Evolutionary conservation across 352 stramenopile species (phyloP), one percentile per base, ranked within the genome.

Genomic region (Labyrinthula sp.): DNA sequence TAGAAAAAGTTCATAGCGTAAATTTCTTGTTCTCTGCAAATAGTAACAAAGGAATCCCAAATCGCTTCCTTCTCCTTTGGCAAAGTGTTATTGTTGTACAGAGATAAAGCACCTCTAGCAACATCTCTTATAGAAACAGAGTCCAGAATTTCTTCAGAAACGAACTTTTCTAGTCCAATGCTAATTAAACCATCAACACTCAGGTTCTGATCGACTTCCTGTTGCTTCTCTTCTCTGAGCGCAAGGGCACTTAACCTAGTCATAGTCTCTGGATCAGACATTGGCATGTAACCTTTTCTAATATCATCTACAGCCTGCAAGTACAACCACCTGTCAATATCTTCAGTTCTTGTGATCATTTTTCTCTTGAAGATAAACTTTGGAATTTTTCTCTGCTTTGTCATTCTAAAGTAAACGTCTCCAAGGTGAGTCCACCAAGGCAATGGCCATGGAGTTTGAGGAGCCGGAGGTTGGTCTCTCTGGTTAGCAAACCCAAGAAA

Each of bases 261-360:
- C 3, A 83, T 60, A 5, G 72, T 58, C 18, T 79, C 67, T 47
- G 84, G 60, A 55, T 79, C 67, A 15, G 75, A 48, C 23, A 89
- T 58, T 5, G 73, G 65, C 23, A 91, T 45, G 29, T 84, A 79
- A 7, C 76, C 76, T 28, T 67, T 73, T 18, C 88, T 77, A 35
- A 89, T 73, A 38, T 92, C 80, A 40, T 92, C 75, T 39, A 88
- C 67, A 10, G 80, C 75, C 58, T 93, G 79, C 21, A 86, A 72
- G 48, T 84, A 87, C 34, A 79, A 61, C 15, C 82, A 57, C 9
- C 72, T 66, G 26, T 79, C 64, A 54, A 74, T 80, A 60, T 82
- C 49, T 9, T 46, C 10, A n/a, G 14, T 8, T 2, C 5, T 15
- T 4, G 36, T 23, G 43, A 52, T 39, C 3, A 52, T n/a, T 2